phyloP scores from a whole-genome alignment of 179 eudicot genomes.

The Amaranthus tricolor region DNA sequence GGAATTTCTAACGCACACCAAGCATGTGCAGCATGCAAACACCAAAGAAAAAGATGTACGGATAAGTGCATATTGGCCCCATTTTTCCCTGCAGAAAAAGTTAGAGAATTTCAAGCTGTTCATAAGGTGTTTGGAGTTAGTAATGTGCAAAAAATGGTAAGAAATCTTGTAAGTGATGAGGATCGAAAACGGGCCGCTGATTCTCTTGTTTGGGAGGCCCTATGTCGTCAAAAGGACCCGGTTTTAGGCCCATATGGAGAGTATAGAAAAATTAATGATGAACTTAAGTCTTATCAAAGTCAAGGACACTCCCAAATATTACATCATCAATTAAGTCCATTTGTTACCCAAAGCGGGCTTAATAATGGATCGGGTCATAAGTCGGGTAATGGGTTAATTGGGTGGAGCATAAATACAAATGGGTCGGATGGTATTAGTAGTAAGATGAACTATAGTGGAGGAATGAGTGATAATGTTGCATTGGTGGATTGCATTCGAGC shows the following conservation, averaged over 20 bases:
- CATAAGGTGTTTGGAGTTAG: slow-evolving; percentile 89
- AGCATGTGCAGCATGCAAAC: slow-evolving; percentile 97
- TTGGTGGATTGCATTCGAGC: slow-evolving; percentile 34
- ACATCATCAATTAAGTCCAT: slow-evolving; percentile 20
- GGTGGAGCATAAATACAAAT: slow-evolving; percentile 41
- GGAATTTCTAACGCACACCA: slow-evolving; percentile 40
- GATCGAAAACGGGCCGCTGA: slow-evolving; percentile 54
- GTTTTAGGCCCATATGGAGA: slow-evolving; percentile 71
- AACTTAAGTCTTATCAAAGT: slow-evolving; percentile 47
- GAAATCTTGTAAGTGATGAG: slow-evolving; percentile 41
- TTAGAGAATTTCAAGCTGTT: slow-evolving; percentile 67
- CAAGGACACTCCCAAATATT: slow-evolving; percentile 23
- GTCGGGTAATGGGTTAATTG: slow-evolving; percentile 31
- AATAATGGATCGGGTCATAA: slow-evolving; percentile 27
- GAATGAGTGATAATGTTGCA: slow-evolving; percentile 25
- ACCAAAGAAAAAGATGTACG: slow-evolving; percentile 83
- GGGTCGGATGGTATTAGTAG: slow-evolving; percentile 24
- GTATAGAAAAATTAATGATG: slow-evolving; percentile 53
- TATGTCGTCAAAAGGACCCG: slow-evolving; percentile 68
- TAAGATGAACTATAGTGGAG: slow-evolving; percentile 19
- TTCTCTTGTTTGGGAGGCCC: slow-evolving; percentile 85
- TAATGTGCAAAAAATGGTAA: slow-evolving; percentile 66
- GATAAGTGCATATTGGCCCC: slow-evolving; percentile 77
- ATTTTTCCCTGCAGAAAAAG: slow-evolving; percentile 60
- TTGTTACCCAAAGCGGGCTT: slow-evolving; percentile 31